Percentiles rank a stretch among this genome's conserved stretches.
Evolutionary conservation across 805 yeast species (phyloP).

Genomic region (Zygotorulaspora florentina): DNA sequence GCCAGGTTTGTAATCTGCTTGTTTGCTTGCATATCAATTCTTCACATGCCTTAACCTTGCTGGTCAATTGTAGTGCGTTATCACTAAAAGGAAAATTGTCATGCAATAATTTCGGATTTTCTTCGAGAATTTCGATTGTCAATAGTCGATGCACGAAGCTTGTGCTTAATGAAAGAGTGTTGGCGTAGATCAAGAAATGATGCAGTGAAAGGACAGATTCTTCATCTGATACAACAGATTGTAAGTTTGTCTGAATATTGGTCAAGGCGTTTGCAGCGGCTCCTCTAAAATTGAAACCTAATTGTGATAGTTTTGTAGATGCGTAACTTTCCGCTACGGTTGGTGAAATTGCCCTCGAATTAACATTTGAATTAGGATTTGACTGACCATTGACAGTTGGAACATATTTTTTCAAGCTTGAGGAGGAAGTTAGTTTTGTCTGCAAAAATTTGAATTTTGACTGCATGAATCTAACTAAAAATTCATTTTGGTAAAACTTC

Average conservation of each 20-base stretch:
- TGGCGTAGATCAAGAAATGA: conserved; percentile 62
- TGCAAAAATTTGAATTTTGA: conserved; percentile 26
- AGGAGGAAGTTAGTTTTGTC: conserved; percentile 20
- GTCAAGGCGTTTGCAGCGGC: conserved; percentile 42
- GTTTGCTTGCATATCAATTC: conserved; percentile 27
- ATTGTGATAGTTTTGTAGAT: conserved; percentile 23
- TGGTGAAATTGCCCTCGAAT: conserved; percentile 15
- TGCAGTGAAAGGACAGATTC: conserved; percentile 41
- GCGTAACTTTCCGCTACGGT: conserved; percentile 12
- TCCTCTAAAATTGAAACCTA: conserved; percentile 33
- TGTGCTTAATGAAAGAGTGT: conserved; percentile 63
- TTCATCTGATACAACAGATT: conserved; percentile 32
- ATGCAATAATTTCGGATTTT: conserved; percentile 30
- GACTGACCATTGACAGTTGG: conserved; percentile 10
- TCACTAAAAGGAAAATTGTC: conserved; percentile 39
- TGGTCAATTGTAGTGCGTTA: conserved; percentile 30
- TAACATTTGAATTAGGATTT: not conserved
- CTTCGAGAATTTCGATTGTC: conserved; percentile 31
- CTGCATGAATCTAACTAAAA: conserved; percentile 30
- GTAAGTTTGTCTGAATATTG: conserved; percentile 35
- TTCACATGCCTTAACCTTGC: conserved; percentile 26
- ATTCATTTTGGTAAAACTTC: conserved; percentile 32
- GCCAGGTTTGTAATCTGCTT: conserved; percentile 36
- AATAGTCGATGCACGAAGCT: conserved; percentile 54
- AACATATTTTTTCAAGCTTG: conserved; percentile 22